Evolutionary conservation across 2,329 filamentous ascomycete species (phyloP), one percentile per base, ranked within the genome.

Genomic region (Bipolaris cookei): DNA sequence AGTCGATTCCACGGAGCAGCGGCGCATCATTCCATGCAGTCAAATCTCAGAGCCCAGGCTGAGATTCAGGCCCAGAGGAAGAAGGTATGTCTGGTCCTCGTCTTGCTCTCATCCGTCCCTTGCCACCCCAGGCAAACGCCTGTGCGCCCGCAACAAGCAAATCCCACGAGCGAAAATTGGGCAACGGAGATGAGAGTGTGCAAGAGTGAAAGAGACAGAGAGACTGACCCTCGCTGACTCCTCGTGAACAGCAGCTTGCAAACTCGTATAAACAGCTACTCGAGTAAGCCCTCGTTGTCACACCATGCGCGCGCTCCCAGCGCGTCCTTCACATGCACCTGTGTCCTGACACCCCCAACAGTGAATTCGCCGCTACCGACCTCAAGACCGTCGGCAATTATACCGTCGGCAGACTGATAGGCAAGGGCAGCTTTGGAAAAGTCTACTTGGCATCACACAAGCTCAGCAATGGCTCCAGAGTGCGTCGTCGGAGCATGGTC

Each of bases 401-500:
- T 78, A 89, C 88, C 34, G 85, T 99, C 55, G 95, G 95, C 43
- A 88, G 88, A 58, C 83, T 99, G 56, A 97, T 99, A 74, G 95
- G 95, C 66, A 99, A 98, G 76, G 95, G 95, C 56, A 97, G 93
- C 63, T 99, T 99, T 78, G 95, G 95, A 70, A 98, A 97, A 80
- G 95, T 99, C 71, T 99, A 99, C 77, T 84, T 99, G 57, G 95
- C 94, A 56, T 88, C 89, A 43, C 95, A 99, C 78, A 98, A 97
- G 78, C 91, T 99, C 77, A 98, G 92, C 72, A 97, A 97, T 87
- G 94, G 93, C 72, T 97, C 93, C 74, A 98, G 97, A 87, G 92
- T 94, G 72, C 60, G 82, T 39, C 32, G 6, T 1, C 16, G 14
- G 14, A 42, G 23, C 21, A 35, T 21, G 8, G 38, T 28, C 30